Percentiles rank a stretch among this genome's conserved stretches.
These are phyloP conservation scores for Parmelia sp. DNA, from an alignment of 495 filamentous ascomycete species.

Conservation along the genomic window DNA sequence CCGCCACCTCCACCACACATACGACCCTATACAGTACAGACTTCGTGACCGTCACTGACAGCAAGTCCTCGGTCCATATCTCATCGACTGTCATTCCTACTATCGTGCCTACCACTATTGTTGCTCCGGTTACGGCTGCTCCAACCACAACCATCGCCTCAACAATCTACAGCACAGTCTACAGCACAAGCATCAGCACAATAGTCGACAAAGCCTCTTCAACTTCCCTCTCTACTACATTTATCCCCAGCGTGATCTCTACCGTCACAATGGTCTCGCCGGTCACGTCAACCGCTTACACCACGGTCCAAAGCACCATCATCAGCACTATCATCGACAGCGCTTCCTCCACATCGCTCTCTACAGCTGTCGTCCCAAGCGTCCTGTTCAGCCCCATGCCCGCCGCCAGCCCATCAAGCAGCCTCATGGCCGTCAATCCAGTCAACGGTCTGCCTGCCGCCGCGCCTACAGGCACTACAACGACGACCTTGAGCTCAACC, in stretches of 20 bases:
- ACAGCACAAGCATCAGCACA: constrained; percentile 35
- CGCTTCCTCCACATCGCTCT: constrained; percentile 32
- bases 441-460: constrained; percentile 46
- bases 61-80: background rate
- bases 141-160: constrained; percentile 5
- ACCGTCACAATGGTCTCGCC: constrained; percentile 74
- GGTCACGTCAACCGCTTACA: constrained; percentile 73
- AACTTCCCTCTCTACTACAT: constrained; percentile 70
- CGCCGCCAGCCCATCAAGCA: constrained; percentile 38
- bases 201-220: constrained; percentile 87
- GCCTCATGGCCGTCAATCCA: constrained; percentile 35
- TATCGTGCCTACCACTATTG: background rate
- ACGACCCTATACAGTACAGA: constrained; percentile 48
- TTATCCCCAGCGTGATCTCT: constrained; percentile 70
- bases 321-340: constrained; percentile 64
- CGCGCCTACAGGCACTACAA: constrained; percentile 28
- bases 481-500: background rate
- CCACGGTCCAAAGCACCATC: constrained; percentile 92
- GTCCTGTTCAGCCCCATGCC: constrained; percentile 81
- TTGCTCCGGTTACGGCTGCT: background rate
- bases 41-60: background rate
- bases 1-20: constrained; percentile 9
- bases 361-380: constrained; percentile 34
- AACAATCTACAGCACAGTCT: background rate
- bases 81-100: constrained; percentile 2